Percentiles rank a stretch among this genome's conserved stretches.
These are phyloP conservation scores for Cryomyces minteri DNA, from an alignment of 495 filamentous ascomycete genomes.

Conservation along the genomic window DNA sequence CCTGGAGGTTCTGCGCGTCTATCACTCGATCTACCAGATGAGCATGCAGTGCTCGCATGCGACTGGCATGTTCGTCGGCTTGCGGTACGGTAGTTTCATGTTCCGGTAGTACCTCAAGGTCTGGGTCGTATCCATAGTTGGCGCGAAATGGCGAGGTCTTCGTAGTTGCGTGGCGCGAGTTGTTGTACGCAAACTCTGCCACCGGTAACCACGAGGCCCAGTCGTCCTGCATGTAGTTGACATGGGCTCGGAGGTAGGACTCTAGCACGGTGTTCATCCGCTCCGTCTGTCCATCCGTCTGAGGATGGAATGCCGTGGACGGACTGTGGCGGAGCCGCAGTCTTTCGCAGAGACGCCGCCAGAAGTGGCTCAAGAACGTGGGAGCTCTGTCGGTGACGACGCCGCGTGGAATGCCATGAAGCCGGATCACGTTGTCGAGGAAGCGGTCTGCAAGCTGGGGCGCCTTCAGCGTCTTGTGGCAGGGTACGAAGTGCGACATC, in stretches of 20 bases:
- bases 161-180: background rate
- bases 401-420: background rate
- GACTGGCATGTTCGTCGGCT: no score
- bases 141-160: background rate
- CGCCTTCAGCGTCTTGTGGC: constrained; percentile 1
- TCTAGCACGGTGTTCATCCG: constrained; percentile 6
- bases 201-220: constrained; percentile 6
- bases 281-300: constrained; percentile 12
- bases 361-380: constrained; percentile 2
- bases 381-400: constrained; percentile 1
- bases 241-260: constrained; percentile 7
- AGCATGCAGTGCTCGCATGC: no score
- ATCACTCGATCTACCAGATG: constrained; percentile 6
- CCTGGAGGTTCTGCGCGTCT: constrained; percentile 7
- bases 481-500: constrained; percentile 2
- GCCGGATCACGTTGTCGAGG: background rate
- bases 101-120: no score
- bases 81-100: no score
- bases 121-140: constrained; percentile 3
- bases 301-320: constrained; percentile 5
- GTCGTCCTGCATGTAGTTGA: constrained; percentile 11
- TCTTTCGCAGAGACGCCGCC: background rate
- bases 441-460: background rate
- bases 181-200: constrained; percentile 7
- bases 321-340: constrained; percentile 2